A percentile compares a stretch with the other conserved stretches of the same genome.
Conservation (phyloP, 2,329 filamentous ascomycete species). For the Colletotrichum sp. region DNA sequence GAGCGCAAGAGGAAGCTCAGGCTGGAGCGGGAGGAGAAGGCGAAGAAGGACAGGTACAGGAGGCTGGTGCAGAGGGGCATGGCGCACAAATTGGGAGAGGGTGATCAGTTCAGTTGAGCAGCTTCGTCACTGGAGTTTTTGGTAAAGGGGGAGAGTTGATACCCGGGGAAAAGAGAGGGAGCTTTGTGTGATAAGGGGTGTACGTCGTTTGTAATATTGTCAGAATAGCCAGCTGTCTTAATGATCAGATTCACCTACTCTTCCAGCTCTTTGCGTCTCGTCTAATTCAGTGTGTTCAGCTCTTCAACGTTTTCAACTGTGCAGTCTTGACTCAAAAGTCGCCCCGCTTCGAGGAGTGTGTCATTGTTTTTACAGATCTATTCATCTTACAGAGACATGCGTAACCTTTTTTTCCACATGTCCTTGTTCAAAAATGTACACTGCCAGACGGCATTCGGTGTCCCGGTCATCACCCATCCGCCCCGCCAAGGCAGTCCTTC, state of each 20-base stretch:
- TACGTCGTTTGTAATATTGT: background rate
- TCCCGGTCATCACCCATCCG: background rate
- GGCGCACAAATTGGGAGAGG: conserved; percentile 62
- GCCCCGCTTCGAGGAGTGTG: conserved; percentile 12
- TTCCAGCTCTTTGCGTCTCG: background rate
- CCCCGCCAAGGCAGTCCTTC: background rate
- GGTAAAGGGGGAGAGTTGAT: conserved; percentile 2
- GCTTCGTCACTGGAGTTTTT: conserved; percentile 26
- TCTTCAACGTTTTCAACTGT: background rate
- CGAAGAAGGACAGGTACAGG: conserved; percentile 46
- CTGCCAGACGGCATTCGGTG: conserved; percentile 14
- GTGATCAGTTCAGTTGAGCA: conserved; percentile 68
- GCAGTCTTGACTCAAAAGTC: background rate
- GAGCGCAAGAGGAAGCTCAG: conserved; percentile 82
- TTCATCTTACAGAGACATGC: conserved; percentile 39
- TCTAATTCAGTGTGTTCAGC: background rate
- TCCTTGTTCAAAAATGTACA: conserved; percentile 21
- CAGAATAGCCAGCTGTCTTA: background rate
- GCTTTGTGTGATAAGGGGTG: background rate
- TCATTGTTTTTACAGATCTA: conserved; percentile 41
- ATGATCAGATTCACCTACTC: background rate
- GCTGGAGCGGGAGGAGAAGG: conserved; percentile 53
- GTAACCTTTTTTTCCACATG: conserved; percentile 6
- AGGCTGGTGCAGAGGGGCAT: conserved; percentile 54
- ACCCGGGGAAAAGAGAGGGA: conserved; percentile 3